phyloP scores from a whole-genome alignment of 257 asterid genomes.

The Jacaranda copaia region DNA sequence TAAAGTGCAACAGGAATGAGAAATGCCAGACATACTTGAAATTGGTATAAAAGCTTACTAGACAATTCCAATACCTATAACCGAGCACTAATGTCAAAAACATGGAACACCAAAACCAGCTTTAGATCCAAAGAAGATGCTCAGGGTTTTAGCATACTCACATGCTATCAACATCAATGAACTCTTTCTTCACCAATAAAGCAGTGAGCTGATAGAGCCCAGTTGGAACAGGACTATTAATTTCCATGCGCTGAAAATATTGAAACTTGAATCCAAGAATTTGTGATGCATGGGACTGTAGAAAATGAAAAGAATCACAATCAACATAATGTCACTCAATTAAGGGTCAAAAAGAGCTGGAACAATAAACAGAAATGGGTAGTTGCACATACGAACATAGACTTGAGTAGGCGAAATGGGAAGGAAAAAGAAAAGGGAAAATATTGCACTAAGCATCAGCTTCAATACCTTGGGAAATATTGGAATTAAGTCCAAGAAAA shows the following conservation, averaged over 20 bases:
- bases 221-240: constrained; percentile 66
- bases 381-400: constrained; percentile 1
- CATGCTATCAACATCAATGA: constrained; percentile 92
- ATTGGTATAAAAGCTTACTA: not conserved
- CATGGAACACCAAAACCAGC: constrained; percentile 29
- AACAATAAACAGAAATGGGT: constrained; percentile 4
- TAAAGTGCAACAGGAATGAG: not conserved
- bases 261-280: constrained; percentile 97
- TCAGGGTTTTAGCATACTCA: constrained; percentile 47
- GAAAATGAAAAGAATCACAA: constrained; percentile 29
- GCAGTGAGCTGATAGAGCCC: constrained; percentile 93
- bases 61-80: not conserved
- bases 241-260: constrained; percentile 88
- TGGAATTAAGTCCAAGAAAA: constrained; percentile 91
- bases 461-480: constrained; percentile 90
- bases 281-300: constrained; percentile 98
- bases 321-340: constrained; percentile 17
- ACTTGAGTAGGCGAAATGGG: not conserved
- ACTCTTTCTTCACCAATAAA: constrained; percentile 84
- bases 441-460: constrained; percentile 18
- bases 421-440: not conserved
- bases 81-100: not conserved
- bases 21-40: constrained; percentile 14
- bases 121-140: constrained; percentile 31
- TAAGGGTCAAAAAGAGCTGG: constrained; percentile 24